Base-by-base conservation (phyloP, 257 asterid genomes). In the Solanum paucissectum region DNA sequence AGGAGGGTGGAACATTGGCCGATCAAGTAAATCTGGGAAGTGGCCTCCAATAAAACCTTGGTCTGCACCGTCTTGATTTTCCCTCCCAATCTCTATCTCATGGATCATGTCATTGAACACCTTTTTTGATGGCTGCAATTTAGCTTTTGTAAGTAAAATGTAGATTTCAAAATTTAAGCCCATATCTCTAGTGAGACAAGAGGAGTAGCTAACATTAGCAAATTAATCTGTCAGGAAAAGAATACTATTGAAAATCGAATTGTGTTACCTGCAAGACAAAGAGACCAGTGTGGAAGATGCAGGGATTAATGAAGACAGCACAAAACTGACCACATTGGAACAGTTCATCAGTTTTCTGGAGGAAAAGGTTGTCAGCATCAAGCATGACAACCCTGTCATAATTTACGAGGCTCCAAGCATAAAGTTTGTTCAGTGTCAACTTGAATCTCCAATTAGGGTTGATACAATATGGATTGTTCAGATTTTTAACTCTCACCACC, bases 231-330 rank as follows among this genome's bases (percentile, higher is more conserved):
- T 44, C 64, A 42, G 36, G 84, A 9, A 18, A n/a, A 42, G 27
- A 9, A 16, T 44, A 44, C 9, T 46, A 46, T 46, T 81, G 16
- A 46, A 73, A 37, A 23, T 25, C 49, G 14, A 5, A n/a, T 29
- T 37, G 2, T 23, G 49, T 42, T 89, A 96, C 99, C 99, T 95
- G 95, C 93, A 96, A 85, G 2, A 96, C 99, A 71, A 96, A 96
- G 16, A 96, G 98, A 12, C 99, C 99, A 49, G 99, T 95, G 88
- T 96, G 99, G 93, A 96, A 96, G 89, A 96, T 93, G 95, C 99
- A 96, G 9, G 99, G 99, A 46, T 96, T 96, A 82, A 96, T 96
- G 94, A 94, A 96, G 83, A 94, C 98, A 1, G 98, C 99, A 83
- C 99, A 96, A 49, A 96, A 96, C 89, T 94, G 95, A 38, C 99